Evolutionary conservation across 306 rosid species (phyloP), one percentile per base, ranked within the genome.

Genomic region (Prunus salicina): DNA sequence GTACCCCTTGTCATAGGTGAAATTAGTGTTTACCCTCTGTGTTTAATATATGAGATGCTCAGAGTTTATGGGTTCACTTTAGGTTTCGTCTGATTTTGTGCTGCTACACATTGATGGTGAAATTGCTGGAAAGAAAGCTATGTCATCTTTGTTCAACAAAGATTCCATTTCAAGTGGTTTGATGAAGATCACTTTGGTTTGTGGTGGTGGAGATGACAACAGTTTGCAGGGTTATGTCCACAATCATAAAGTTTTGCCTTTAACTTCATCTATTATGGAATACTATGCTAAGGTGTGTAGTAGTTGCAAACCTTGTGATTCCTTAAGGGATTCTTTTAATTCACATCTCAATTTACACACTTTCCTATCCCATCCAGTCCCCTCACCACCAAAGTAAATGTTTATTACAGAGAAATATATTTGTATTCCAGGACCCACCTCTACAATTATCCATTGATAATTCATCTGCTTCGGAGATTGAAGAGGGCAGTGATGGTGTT

Each of bases 51-150:
- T 82, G 47, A 60, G 67, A 50, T 73, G 64, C 69, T 72, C 57
- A 78, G 45, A 14, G 61, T 80, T 77, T 75, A 74, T 77, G 34
- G 77, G 73, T 79, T 62, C 51, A 55, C 77, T 67, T 51, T 84
- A 94, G 98, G 90, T 92, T 76, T 86, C 84, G 73, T 85, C 89
- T 22, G 81, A 80, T 77, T 67, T 75, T 74, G 69, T 88, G 53
- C 86, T 86, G 84, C 92, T 94, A 77, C 89, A 83, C 73, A 84
- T 91, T 79, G 89, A 94, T 78, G 96, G 96, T 64, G 88, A 88
- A 71, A 57, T 81, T 86, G 82, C 77, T 12, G 92, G 90, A 79
- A 83, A 84, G 64, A 85, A 67, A 81, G 45, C 84, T 75, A 19
- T 83, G 43, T 80, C 88, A 75, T 72, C 89, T 76, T 74, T 74